Evolutionary conservation across 495 filamentous ascomycete species (phyloP).

Genomic region (Apiosordaria backusii): DNA sequence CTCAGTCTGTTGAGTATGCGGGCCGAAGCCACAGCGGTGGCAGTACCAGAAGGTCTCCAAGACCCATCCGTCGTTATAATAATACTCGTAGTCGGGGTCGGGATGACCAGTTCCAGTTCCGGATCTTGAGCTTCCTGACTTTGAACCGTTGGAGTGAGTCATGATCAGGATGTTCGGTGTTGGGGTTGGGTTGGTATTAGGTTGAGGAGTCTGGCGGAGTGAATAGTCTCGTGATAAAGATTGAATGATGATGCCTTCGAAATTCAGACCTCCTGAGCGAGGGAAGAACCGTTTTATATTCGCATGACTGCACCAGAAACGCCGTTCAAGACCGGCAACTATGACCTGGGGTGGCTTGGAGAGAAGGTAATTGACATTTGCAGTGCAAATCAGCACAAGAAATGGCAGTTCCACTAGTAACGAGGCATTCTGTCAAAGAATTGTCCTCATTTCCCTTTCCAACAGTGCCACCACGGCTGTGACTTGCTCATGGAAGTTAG

Average conservation of each 20-base stretch:
- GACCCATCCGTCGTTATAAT: neutral
- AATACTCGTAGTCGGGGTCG: too few relatives aligned
- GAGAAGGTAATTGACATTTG: neutral
- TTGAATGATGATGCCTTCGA: neutral
- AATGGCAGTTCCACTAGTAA: neutral
- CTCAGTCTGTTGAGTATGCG: neutral
- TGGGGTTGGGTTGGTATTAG: neutral
- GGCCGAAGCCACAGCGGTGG: neutral
- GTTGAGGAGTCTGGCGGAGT: too few relatives aligned
- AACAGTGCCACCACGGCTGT: neutral
- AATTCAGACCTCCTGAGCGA: neutral
- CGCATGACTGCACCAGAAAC: neutral
- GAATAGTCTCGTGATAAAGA: neutral
- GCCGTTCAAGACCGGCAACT: neutral
- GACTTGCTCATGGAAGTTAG: neutral
- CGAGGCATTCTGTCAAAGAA: neutral
- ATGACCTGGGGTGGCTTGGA: neutral
- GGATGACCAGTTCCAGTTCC: too few relatives aligned
- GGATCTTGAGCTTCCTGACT: neutral
- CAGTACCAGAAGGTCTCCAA: neutral
- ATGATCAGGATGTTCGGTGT: too few relatives aligned
- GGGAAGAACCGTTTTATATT: neutral
- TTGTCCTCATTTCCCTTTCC: slow-evolving; percentile 1
- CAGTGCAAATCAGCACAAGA: neutral
- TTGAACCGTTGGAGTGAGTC: too few relatives aligned